These are phyloP conservation scores for Berberis thunbergii DNA, from an alignment of 164 flowering plant species.

Conservation along the genomic window DNA sequence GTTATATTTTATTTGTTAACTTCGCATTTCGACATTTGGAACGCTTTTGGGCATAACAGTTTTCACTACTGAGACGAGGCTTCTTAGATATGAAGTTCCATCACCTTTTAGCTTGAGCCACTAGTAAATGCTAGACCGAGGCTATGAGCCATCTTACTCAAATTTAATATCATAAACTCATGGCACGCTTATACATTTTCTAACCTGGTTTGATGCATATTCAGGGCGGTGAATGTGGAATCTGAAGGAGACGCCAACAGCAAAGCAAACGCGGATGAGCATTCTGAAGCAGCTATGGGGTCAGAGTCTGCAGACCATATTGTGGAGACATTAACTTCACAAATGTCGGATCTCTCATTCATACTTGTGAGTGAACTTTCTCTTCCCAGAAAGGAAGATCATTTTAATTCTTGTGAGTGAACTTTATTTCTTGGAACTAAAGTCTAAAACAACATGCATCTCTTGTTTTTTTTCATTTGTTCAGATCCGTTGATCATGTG, in stretches of 20 bases:
- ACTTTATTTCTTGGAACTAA: not conserved
- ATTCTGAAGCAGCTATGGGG: not conserved
- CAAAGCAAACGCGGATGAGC: not conserved
- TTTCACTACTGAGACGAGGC: no score
- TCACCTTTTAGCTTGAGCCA: no score
- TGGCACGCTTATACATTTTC: not conserved
- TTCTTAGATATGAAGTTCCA: no score
- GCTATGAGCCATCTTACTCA: no score
- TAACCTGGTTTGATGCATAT: not conserved
- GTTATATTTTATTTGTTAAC: no score
- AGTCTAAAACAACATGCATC: no score
- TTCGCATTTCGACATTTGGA: no score
- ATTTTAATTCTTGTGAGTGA: slow-evolving; percentile 2
- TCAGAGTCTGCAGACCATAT: slow-evolving; percentile 8
- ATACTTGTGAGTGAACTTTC: slow-evolving; percentile 20
- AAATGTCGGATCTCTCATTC: slow-evolving; percentile 26
- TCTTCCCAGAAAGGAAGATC: slow-evolving; percentile 14
- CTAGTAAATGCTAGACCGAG: no score
- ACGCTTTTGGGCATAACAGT: no score
- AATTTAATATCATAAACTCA: no score
- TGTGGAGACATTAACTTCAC: slow-evolving; percentile 15
- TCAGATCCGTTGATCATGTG: no score
- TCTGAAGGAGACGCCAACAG: slow-evolving; percentile 1
- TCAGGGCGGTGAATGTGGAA: slow-evolving; percentile 8
- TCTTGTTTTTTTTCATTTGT: no score